Evolutionary conservation across 139 green algal species (phyloP), one percentile per base, ranked within the genome.

Genomic region (Chlamydomonas sp.): DNA sequence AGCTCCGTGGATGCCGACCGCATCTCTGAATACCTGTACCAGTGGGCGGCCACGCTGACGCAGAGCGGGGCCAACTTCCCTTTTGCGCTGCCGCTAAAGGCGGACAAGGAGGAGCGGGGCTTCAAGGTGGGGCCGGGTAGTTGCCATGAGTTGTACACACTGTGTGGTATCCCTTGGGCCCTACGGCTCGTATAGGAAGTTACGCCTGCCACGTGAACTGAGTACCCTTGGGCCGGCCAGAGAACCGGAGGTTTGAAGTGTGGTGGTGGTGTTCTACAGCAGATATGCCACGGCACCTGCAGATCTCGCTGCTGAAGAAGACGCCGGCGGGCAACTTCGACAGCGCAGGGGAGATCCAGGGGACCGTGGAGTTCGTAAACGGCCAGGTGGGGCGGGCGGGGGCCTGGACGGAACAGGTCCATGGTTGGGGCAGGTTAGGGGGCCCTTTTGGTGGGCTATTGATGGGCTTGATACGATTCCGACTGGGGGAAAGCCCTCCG

Each of bases 31-130:
- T 63, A 63, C 77, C 79, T 67, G 86, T 90, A 92, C 79, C 89
- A 92, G 63, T 92, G 90, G 90, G 90, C 90, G 0, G 71, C 90
- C 4, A 92, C 90, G 14, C 71, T 92, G 57, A 92, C 90, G 20
- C 86, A 86, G 62, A 83, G 63, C 2, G 90, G 90, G 1, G 77
- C 77, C 4, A 92, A 92, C 78, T 87, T 88, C 18, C 90, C 90
- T 0, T 92, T 92, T 59, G 74, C 86, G 18, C 78, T 91, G 64
- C 86, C 90, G 0, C n/a, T 92, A 0, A 83, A 91, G 79, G 80
- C 77, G 0, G 90, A 92, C 62, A 87, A 85, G 64, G 63, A 88
- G 14, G 60, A 75, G 8, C 63, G 62, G 7, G 88, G 88, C 14
- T 91, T 89, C 49, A 79, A 85, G 82, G 78, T 89, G 20, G 78